phyloP scores from a whole-genome alignment of 257 asterid species.

The Lycium barbarum region DNA sequence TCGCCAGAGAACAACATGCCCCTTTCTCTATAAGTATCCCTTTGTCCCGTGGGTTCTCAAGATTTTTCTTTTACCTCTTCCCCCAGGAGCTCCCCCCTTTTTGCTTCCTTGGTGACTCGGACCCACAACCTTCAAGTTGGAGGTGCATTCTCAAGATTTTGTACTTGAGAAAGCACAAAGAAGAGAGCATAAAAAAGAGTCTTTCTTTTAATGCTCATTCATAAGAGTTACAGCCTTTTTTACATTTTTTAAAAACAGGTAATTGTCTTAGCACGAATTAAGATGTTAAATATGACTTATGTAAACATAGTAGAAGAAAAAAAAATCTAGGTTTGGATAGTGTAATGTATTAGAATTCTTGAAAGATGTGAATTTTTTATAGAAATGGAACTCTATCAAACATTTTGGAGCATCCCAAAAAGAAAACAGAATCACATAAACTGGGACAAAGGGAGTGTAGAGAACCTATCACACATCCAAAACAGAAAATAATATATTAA shows the following conservation, averaged over 20 bases:
- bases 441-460: background rate
- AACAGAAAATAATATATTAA: background rate
- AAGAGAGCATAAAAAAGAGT: background rate
- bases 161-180: background rate
- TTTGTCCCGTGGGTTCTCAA: background rate
- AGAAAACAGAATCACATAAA: background rate
- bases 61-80: too few relatives aligned
- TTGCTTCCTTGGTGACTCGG: too few relatives aligned
- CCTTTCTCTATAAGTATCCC: background rate
- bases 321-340: background rate
- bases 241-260: background rate
- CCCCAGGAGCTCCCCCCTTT: too few relatives aligned
- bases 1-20: conserved; percentile 1
- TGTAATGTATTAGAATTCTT: background rate
- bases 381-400: background rate
- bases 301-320: conserved; percentile 3
- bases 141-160: background rate
- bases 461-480: background rate
- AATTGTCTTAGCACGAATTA: background rate
- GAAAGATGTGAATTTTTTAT: background rate
- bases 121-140: too few relatives aligned
- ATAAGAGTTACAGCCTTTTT: background rate
- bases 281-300: background rate
- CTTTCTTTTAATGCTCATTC: conserved; percentile 10
- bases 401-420: background rate